These are phyloP conservation scores for Kalanchoe fedtschenkoi DNA, from an alignment of 164 flowering plant genomes.

Conservation along the genomic window DNA sequence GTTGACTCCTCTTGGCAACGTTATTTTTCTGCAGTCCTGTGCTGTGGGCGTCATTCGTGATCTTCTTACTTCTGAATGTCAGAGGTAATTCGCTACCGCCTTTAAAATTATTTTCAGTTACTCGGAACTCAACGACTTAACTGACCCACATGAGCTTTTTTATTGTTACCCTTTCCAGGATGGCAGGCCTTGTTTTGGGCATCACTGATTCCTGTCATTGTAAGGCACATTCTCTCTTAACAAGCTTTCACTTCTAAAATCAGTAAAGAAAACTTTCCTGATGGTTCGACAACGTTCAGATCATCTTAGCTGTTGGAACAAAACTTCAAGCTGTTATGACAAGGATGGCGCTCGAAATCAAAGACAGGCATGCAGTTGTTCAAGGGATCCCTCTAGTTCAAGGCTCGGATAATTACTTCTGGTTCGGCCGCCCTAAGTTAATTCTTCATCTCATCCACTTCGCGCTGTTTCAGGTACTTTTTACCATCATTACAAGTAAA, in stretches of 20 bases:
- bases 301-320: slow-evolving; percentile 43
- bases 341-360: slow-evolving; percentile 48
- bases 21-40: slow-evolving; percentile 28
- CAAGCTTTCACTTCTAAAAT: background rate
- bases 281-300: slow-evolving; percentile 20
- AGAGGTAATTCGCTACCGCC: slow-evolving; percentile 23
- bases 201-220: slow-evolving; percentile 41
- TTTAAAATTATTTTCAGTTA: background rate
- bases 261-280: background rate
- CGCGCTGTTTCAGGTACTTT: slow-evolving; percentile 41
- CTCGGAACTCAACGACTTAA: background rate
- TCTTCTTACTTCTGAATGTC: slow-evolving; percentile 47
- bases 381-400: slow-evolving; percentile 50
- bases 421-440: slow-evolving; percentile 47
- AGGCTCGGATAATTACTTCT: slow-evolving; percentile 41
- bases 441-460: slow-evolving; percentile 48
- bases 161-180: slow-evolving; percentile 26
- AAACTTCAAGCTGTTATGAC: slow-evolving; percentile 43
- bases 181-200: slow-evolving; percentile 45
- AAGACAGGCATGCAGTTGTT: slow-evolving; percentile 38
- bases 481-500: background rate
- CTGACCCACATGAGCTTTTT: background rate
- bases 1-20: background rate
- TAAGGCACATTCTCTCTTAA: slow-evolving; percentile 19
- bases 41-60: slow-evolving; percentile 41